A percentile compares a stretch with the other conserved stretches of the same genome.
Evolutionary conservation across 805 yeast species (phyloP).

Genomic region (Candida awuae): DNA sequence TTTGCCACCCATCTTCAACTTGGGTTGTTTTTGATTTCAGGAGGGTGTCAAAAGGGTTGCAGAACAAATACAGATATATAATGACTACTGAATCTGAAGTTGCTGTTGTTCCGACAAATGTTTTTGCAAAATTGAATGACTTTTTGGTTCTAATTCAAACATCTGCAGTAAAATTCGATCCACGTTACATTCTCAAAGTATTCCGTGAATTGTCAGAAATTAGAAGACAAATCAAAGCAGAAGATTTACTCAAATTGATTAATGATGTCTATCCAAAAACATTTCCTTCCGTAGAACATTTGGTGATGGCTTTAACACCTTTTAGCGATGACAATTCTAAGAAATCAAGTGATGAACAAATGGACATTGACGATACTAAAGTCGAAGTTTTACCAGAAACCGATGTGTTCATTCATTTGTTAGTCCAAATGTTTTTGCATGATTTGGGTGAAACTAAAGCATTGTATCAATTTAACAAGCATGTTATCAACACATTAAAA

Average conservation of each 20-base stretch:
- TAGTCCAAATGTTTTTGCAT: slow-evolving; percentile 68
- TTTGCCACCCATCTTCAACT: too few species aligned
- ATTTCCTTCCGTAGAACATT: slow-evolving; percentile 31
- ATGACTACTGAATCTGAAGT: slow-evolving; percentile 9
- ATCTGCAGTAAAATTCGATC: slow-evolving; percentile 55
- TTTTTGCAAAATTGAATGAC: slow-evolving; percentile 3
- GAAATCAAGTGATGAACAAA: slow-evolving; percentile 27
- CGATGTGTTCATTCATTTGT: slow-evolving; percentile 68
- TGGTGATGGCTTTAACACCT: slow-evolving; percentile 30
- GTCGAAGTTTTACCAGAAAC: slow-evolving; percentile 69
- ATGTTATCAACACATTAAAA: slow-evolving; percentile 46
- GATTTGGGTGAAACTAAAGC: slow-evolving; percentile 47
- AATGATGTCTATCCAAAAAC: slow-evolving; percentile 47
- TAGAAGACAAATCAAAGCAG: slow-evolving; percentile 54
- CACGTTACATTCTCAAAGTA: slow-evolving; percentile 79
- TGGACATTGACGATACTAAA: slow-evolving; percentile 17
- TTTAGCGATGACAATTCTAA: slow-evolving; percentile 26
- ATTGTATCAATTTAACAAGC: slow-evolving; percentile 46
- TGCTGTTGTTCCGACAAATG: not conserved
- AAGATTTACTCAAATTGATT: slow-evolving; percentile 48
- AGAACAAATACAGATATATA: too few species aligned
- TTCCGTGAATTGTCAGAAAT: slow-evolving; percentile 74
- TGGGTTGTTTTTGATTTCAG: too few species aligned
- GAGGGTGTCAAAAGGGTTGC: too few species aligned
- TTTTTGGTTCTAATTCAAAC: slow-evolving; percentile 20